Conservation (phyloP, 2,329 filamentous ascomycete species). For the Pestalotiopsis sp. region DNA sequence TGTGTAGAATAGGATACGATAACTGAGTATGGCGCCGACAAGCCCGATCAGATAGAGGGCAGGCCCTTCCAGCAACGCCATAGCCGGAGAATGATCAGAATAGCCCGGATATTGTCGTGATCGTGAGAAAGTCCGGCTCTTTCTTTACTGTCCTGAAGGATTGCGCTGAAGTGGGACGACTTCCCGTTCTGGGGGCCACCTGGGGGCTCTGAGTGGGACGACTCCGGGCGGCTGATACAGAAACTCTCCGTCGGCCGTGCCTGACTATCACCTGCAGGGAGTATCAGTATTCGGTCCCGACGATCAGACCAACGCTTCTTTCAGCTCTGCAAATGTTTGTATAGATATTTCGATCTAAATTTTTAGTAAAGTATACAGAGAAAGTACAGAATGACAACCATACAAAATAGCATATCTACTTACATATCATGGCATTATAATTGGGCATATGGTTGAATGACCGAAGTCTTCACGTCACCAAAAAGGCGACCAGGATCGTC, state of each 20-base stretch:
- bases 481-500: not conserved
- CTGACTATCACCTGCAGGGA: not conserved
- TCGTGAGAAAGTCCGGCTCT: not conserved
- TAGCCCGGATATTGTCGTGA: not conserved
- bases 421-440: not conserved
- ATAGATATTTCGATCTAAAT: too few relatives aligned
- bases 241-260: not conserved
- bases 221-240: not conserved
- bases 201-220: not conserved
- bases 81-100: conserved; percentile 2
- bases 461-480: not conserved
- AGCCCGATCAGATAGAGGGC: conserved; percentile 21
- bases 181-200: not conserved
- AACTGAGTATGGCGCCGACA: conserved; percentile 22
- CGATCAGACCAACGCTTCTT: too few relatives aligned
- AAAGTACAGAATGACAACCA: too few relatives aligned
- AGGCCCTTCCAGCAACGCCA: conserved; percentile 24
- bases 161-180: not conserved
- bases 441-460: not conserved
- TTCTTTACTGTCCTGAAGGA: not conserved
- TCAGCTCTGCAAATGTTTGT: too few relatives aligned
- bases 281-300: too few relatives aligned
- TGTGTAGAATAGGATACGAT: conserved; percentile 25
- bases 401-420: not conserved
- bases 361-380: too few relatives aligned